Conservation (phyloP, 2,329 filamentous ascomycete species). For the Cladophialophora yegresii region DNA sequence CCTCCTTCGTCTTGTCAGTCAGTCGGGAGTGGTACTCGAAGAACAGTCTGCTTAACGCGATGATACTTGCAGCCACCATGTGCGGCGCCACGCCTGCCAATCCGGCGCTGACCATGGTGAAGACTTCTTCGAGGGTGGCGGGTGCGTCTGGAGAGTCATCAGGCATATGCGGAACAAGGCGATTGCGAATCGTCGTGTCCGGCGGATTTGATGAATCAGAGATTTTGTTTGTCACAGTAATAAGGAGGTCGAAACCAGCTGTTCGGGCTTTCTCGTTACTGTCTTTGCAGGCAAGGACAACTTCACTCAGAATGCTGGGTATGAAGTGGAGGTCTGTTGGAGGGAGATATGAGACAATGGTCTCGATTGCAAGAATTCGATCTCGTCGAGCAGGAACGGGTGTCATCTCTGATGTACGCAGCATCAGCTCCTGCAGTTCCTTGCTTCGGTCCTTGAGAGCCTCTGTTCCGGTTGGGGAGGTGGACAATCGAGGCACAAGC, state of each 20-base stretch:
- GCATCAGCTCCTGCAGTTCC: slow-evolving; percentile 79
- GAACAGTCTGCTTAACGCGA: slow-evolving; percentile 85
- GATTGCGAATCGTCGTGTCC: slow-evolving; percentile 79
- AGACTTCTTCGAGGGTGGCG: slow-evolving; percentile 89
- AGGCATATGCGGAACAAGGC: slow-evolving; percentile 84
- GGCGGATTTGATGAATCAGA: slow-evolving; percentile 59
- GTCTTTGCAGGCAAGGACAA: slow-evolving; percentile 95
- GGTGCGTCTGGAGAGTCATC: slow-evolving; percentile 72
- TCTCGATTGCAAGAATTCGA: slow-evolving; percentile 76
- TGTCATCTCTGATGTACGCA: slow-evolving; percentile 79
- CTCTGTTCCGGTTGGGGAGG: slow-evolving; percentile 73
- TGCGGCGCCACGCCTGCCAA: slow-evolving; percentile 89
- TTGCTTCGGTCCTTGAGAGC: slow-evolving; percentile 73
- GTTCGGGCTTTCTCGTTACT: slow-evolving; percentile 93
- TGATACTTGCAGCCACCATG: slow-evolving; percentile 98
- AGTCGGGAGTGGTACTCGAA: slow-evolving; percentile 82
- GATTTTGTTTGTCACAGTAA: slow-evolving; percentile 85
- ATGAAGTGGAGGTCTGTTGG: slow-evolving; percentile 85
- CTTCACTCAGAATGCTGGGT: slow-evolving; percentile 84
- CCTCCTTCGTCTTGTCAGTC: slow-evolving; percentile 68
- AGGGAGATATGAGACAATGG: slow-evolving; percentile 77
- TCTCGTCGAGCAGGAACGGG: slow-evolving; percentile 84
- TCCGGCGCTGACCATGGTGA: slow-evolving; percentile 97
- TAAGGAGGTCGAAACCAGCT: slow-evolving; percentile 84
- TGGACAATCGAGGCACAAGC: slow-evolving; percentile 84